These are phyloP conservation scores for Debaryomyces sp. DNA, from an alignment of 1,139 yeast species.

Conservation along the genomic window DNA sequence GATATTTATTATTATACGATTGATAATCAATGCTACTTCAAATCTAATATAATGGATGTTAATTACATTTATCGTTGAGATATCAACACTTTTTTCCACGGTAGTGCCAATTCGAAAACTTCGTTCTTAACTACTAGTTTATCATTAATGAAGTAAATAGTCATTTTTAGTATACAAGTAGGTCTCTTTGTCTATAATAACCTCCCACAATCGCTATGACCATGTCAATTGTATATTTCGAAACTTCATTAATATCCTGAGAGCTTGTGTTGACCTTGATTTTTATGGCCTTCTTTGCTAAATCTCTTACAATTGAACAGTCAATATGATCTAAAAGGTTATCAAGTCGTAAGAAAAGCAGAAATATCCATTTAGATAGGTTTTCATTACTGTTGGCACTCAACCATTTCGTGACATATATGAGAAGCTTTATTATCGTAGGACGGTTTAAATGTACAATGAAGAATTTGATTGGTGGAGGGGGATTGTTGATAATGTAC, in stretches of 20 bases:
- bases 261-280: conserved; percentile 3
- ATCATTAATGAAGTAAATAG: neutral
- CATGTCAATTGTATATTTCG: conserved; percentile 34
- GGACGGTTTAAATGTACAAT: conserved; percentile 30
- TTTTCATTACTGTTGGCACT: conserved; percentile 31
- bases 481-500: conserved; percentile 27
- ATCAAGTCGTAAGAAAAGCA: conserved; percentile 37
- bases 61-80: neutral
- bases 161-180: conserved; percentile 12
- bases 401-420: conserved; percentile 43
- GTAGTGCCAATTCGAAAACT: conserved; percentile 4
- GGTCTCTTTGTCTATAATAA: conserved; percentile 43
- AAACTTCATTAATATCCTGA: conserved; percentile 14
- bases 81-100: conserved; percentile 3
- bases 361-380: conserved; percentile 43
- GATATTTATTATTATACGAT: neutral
- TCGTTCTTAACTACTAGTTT: neutral
- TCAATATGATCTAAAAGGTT: conserved; percentile 36
- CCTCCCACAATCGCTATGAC: conserved; percentile 34
- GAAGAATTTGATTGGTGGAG: conserved; percentile 31
- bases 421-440: conserved; percentile 36
- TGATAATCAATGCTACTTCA: neutral
- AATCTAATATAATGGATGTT: neutral
- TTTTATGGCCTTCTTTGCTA: conserved; percentile 42
- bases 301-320: conserved; percentile 36